phyloP scores from a whole-genome alignment of 106 monocot species.

The Cymbidium sinense region DNA sequence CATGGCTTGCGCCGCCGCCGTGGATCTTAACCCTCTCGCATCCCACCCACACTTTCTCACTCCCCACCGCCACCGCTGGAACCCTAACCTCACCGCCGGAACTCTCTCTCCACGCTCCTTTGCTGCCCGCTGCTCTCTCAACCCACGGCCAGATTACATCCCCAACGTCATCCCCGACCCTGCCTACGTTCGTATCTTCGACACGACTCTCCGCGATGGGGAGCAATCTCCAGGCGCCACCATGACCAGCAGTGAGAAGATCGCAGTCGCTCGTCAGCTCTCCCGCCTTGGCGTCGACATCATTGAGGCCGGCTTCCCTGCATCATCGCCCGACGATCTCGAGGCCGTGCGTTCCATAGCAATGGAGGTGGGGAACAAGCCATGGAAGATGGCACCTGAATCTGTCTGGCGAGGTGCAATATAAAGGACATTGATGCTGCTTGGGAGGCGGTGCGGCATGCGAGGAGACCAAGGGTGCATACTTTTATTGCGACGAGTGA shows the following conservation, averaged over 20 bases:
- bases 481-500: slow-evolving; percentile 93
- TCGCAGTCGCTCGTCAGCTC: slow-evolving; percentile 71
- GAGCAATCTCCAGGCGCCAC: slow-evolving; percentile 99
- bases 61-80: background rate
- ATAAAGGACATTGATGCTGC: slow-evolving; percentile 70
- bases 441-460: slow-evolving; percentile 87
- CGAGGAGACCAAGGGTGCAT: slow-evolving; percentile 60
- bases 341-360: slow-evolving; percentile 84
- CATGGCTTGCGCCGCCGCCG: background rate
- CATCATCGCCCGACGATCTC: slow-evolving; percentile 84
- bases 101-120: background rate
- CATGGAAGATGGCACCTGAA: slow-evolving; percentile 48
- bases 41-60: background rate
- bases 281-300: slow-evolving; percentile 81
- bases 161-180: slow-evolving; percentile 75
- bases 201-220: slow-evolving; percentile 95
- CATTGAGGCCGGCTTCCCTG: slow-evolving; percentile 95
- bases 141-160: slow-evolving; percentile 52
- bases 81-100: background rate
- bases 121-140: slow-evolving; percentile 20
- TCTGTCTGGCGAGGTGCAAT: slow-evolving; percentile 77
- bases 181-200: slow-evolving; percentile 76
- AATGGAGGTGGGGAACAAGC: slow-evolving; percentile 62
- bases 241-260: slow-evolving; percentile 87
- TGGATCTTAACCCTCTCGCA: background rate